Evolutionary conservation across 768 basidiomycete species (phyloP).

Genomic region (Coprinopsis cinerea): DNA sequence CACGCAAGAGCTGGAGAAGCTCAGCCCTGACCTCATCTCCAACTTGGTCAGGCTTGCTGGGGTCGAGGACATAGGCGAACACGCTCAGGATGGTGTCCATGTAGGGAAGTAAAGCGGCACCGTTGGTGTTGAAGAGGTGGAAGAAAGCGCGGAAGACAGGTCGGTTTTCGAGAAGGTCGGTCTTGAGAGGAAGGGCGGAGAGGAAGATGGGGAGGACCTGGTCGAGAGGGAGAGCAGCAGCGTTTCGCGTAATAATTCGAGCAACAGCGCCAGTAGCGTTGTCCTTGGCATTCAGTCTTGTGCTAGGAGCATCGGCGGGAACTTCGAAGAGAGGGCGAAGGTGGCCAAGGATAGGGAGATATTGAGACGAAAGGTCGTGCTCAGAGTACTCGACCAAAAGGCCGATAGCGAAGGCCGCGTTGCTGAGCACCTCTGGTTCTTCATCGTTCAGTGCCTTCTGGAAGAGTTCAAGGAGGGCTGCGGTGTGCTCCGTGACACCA

Average conservation of each 20-base stretch:
- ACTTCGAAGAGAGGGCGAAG: conserved; percentile 80
- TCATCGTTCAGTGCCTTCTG: conserved; percentile 74
- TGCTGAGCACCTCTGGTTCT: conserved; percentile 93
- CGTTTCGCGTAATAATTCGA: conserved; percentile 79
- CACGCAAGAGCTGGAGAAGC: conserved; percentile 66
- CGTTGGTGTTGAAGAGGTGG: conserved; percentile 76
- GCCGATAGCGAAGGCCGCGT: conserved; percentile 92
- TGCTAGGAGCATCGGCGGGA: conserved; percentile 51
- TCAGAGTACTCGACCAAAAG: conserved; percentile 85
- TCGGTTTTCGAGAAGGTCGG: conserved; percentile 86
- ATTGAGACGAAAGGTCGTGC: conserved; percentile 77
- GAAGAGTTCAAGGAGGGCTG: conserved; percentile 78
- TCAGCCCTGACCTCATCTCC: conserved; percentile 73
- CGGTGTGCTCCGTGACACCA: conserved; percentile 80
- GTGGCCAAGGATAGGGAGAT: conserved; percentile 66
- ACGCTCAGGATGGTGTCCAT: conserved; percentile 75
- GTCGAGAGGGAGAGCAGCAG: conserved; percentile 75
- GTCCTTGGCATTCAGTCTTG: conserved; percentile 82
- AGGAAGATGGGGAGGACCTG: conserved; percentile 86
- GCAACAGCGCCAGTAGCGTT: conserved; percentile 95
- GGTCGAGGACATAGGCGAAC: conserved; percentile 80
- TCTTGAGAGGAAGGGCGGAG: conserved; percentile 74
- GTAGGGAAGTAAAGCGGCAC: conserved; percentile 62
- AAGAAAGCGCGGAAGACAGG: conserved; percentile 88
- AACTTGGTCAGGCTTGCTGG: conserved; percentile 66